Evolutionary conservation across 192 early-diverging fungal genomes (phyloP).

Genomic region (Linnemannia hyalina): DNA sequence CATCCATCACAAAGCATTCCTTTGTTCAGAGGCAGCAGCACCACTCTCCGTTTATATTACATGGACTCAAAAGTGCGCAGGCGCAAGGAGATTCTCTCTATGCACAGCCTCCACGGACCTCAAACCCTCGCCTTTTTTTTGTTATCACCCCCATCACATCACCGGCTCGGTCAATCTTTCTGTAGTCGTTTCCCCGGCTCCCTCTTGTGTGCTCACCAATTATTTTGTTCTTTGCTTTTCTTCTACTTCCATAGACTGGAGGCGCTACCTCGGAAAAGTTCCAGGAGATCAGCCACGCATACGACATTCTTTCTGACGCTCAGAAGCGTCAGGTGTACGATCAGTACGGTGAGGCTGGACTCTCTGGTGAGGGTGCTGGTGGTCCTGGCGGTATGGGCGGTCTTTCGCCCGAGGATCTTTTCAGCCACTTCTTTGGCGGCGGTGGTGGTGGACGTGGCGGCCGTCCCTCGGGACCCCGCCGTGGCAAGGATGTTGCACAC

Average conservation of each 20-base stretch:
- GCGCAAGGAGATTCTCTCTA: neutral
- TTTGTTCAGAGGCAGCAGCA: neutral
- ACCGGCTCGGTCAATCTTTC: neutral
- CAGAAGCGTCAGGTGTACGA: slow-evolving; percentile 95
- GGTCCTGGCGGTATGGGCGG: slow-evolving; percentile 68
- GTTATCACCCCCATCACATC: neutral
- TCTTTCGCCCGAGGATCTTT: slow-evolving; percentile 93
- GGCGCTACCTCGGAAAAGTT: slow-evolving; percentile 85
- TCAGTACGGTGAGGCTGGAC: slow-evolving; percentile 93
- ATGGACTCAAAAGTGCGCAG: neutral
- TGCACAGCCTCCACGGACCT: neutral
- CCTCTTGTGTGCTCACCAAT: neutral
- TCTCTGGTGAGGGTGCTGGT: slow-evolving; percentile 81
- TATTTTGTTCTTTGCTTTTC: slow-evolving; percentile 44
- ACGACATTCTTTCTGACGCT: slow-evolving; percentile 93
- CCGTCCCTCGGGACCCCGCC: slow-evolving; percentile 84
- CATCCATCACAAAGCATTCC: neutral
- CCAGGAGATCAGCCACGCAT: slow-evolving; percentile 99
- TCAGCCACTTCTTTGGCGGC: slow-evolving; percentile 97
- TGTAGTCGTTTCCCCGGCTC: neutral
- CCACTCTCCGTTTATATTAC: neutral
- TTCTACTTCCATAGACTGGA: slow-evolving; percentile 32
- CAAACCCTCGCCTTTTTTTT: slow-evolving; percentile 12
- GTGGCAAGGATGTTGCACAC: slow-evolving; percentile 96
- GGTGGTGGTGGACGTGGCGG: slow-evolving; percentile 83